Percentiles rank a stretch among this genome's conserved stretches.
phyloP scores from a whole-genome alignment of 805 yeast genomes.

The Scheffersomyces stipitis region DNA sequence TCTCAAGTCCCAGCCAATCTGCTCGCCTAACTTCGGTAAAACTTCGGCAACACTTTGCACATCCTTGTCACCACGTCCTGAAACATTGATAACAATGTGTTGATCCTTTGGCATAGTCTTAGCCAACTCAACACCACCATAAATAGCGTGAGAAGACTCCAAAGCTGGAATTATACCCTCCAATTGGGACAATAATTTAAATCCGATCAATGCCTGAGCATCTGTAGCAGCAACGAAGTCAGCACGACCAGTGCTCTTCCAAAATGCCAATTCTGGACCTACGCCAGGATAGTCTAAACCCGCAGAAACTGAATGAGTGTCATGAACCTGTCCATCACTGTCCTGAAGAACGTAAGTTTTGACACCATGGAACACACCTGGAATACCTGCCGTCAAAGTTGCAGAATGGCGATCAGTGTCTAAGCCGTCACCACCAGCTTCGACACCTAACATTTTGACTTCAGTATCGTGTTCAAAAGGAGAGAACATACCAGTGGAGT shows the following conservation, averaged over 20 bases:
- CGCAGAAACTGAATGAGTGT: slow-evolving; percentile 97
- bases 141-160: slow-evolving; percentile 95
- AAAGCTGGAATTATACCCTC: slow-evolving; percentile 99
- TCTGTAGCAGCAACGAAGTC: slow-evolving; percentile 89
- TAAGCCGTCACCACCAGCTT: slow-evolving; percentile 98
- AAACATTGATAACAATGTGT: slow-evolving; percentile 81
- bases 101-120: slow-evolving; percentile 75
- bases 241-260: slow-evolving; percentile 95
- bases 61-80: slow-evolving; percentile 99
- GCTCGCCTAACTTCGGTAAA: slow-evolving; percentile 84
- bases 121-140: slow-evolving; percentile 87
- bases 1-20: slow-evolving; percentile 95
- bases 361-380: slow-evolving; percentile 99
- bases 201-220: slow-evolving; percentile 92
- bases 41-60: slow-evolving; percentile 97
- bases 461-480: slow-evolving; percentile 82
- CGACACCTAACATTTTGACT: slow-evolving; percentile 88
- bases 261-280: slow-evolving; percentile 94
- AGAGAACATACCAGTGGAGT: slow-evolving; percentile 92
- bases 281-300: slow-evolving; percentile 99
- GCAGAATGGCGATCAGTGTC: slow-evolving; percentile 91
- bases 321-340: slow-evolving; percentile 92
- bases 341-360: slow-evolving; percentile 91
- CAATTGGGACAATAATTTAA: slow-evolving; percentile 80
- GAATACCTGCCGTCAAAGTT: slow-evolving; percentile 88